Evolutionary conservation across 176 grass and related monocot genomes (phyloP), one percentile per base, ranked within the genome.

Genomic region (Elaeis guineensis): DNA sequence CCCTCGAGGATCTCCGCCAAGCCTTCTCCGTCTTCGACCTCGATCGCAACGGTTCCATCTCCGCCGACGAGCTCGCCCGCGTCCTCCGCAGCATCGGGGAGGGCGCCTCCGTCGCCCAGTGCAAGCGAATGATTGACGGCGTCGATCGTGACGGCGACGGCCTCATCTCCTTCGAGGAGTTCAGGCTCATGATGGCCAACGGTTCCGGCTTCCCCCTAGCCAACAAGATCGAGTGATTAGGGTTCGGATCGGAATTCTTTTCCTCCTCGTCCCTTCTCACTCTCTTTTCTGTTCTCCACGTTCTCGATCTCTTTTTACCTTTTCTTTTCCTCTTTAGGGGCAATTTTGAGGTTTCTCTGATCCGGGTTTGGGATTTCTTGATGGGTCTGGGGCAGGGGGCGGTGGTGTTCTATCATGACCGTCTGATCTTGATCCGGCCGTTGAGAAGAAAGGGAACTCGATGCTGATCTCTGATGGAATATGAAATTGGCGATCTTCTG

Each of bases 1-100:
- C 71, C 9, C 76, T 73, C 62, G 86, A 97, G 72, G 90, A 95
- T 50, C 87, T 98, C 16, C 79, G 87, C 64, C 74, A 74, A 16
- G 94, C 88, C 17, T 98, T 98, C 72, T 44, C 73, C 4, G 84
- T 98, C 18, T 98, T 93, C 71, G 94, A 98, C 24, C 69, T 81
- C 32, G 94, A 98, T 63, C 72, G 78, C 39, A 85, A 70, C 75
- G 92, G 84, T 16, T 17, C 78, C 62, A 97, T 97, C 80, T 97
- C 78, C 14, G 87, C 83, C 8, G 75, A 85, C 17, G 92, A 97
- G 80, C 76, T 97, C 69, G 75, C 78, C 2, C 79, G 68, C 66
- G 88, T 98, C 3, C 79, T 93, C 67, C 55, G 71, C 23, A 71
- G 84, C 4, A 79, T 98, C 56, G 88, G 88, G 1, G 94, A 98